Percentiles rank a stretch among this genome's conserved stretches.
Conservation (phyloP, 2,329 filamentous ascomycete genomes). For the Cordyceps sp. region DNA sequence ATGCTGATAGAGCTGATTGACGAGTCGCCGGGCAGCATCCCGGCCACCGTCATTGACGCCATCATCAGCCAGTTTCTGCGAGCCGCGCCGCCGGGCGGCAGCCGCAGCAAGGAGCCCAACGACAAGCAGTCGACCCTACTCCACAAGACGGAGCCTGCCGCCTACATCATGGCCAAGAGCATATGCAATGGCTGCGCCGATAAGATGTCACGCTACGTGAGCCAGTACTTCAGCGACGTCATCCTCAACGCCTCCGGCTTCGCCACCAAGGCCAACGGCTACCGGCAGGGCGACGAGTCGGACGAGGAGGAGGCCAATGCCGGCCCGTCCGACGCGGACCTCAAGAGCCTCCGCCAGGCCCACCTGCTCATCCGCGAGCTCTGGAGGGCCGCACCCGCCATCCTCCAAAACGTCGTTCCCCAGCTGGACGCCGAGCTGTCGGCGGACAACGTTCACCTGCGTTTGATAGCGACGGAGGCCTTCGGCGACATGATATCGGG, state of each 20-base stretch:
- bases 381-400: constrained; percentile 78
- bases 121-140: constrained; percentile 68
- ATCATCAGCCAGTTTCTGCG: constrained; percentile 93
- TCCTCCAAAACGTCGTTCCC: constrained; percentile 84
- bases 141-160: constrained; percentile 76
- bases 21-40: constrained; percentile 56
- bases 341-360: constrained; percentile 78
- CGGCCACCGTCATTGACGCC: constrained; percentile 71
- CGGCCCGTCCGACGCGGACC: constrained; percentile 64
- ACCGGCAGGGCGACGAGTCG: constrained; percentile 42
- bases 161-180: constrained; percentile 92
- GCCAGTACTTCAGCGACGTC: constrained; percentile 93
- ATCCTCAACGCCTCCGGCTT: constrained; percentile 71
- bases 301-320: constrained; percentile 43
- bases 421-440: constrained; percentile 85
- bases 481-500: constrained; percentile 90
- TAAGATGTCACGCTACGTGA: constrained; percentile 88
- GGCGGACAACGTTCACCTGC: constrained; percentile 75
- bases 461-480: constrained; percentile 79
- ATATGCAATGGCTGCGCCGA: constrained; percentile 81
- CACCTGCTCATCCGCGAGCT: constrained; percentile 80
- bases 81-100: constrained; percentile 54
- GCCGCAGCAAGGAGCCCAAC: constrained; percentile 47
- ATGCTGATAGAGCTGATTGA: constrained; percentile 76
- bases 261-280: constrained; percentile 35